These are phyloP conservation scores for Tolypocladium sp. DNA, from an alignment of 2,329 filamentous ascomycete genomes.

Conservation along the genomic window DNA sequence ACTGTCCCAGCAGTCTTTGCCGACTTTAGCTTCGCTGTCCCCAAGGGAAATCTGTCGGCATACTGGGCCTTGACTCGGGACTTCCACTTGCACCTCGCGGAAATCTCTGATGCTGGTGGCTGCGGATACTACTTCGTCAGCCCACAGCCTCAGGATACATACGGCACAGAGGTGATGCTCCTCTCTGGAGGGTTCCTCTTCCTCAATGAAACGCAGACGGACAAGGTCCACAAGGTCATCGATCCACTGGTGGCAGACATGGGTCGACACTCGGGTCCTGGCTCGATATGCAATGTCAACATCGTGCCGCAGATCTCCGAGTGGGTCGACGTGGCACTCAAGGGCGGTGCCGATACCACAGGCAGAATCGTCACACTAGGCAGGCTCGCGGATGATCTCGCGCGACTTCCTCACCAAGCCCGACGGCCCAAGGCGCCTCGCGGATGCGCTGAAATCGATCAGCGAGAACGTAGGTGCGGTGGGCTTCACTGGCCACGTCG, in stretches of 20 bases:
- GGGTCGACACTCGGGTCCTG: no score
- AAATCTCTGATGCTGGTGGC: conserved; percentile 24
- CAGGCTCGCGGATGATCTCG: no score
- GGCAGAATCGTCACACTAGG: no score
- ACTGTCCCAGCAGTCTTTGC: no score
- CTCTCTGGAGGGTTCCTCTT: conserved; percentile 4
- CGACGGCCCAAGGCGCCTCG: conserved; percentile 11
- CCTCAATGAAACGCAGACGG: conserved; percentile 3
- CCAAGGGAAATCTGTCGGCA: conserved; percentile 16
- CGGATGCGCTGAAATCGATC: conserved; percentile 11
- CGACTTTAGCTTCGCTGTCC: no score
- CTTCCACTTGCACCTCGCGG: conserved; percentile 21
- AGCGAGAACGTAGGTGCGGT: no score
- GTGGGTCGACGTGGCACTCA: no score
- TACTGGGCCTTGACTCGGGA: conserved; percentile 20
- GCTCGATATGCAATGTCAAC: no score
- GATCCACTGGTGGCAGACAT: conserved; percentile 1
- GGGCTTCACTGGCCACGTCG: conserved; percentile 9
- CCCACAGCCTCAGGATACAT: conserved; percentile 6
- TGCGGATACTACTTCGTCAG: conserved; percentile 25
- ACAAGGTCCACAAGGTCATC: conserved; percentile 1
- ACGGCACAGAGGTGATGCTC: conserved; percentile 1
- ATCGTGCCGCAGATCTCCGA: not conserved
- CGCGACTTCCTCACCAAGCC: conserved; percentile 15
- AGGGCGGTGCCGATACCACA: no score